Base-by-base conservation (phyloP, 2,329 filamentous ascomycete genomes). In the Leptographium wingfieldii region DNA sequence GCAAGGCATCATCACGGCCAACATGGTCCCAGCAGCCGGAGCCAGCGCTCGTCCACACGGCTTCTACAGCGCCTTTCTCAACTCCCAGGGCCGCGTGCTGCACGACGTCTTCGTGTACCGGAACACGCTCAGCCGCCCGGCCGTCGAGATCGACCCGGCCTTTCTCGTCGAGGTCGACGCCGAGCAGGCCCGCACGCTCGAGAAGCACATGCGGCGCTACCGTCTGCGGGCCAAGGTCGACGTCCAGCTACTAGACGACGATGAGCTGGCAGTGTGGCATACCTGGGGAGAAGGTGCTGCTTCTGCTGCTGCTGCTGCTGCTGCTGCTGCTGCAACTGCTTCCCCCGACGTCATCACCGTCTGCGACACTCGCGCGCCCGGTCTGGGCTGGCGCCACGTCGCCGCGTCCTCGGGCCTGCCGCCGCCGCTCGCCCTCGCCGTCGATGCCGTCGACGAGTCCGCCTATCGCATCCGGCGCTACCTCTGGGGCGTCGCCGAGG, bases 21-120 rank as follows among this genome's bases (percentile, higher is more conserved):
- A 85, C 63, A 80, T 90, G 73, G 80, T 0, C 67, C 74, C 58
- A 68, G 58, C 56, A 56, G 52, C 48, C 49, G 67, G 66, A 59
- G 68, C 63, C 58, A 62, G 60, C 51, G 58, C 6, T 7, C 54
- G 56, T 49, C 9, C 63, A 53, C 12, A 49, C 43, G 71, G 72
- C 4, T 85, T 87, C 70, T 97, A 95, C 73, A 80, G 87, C 7
- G 90, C 85, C 0, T 96, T 99, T 68, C 78, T 99, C 51, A 95
- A 88, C 65, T 90, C 92, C 9, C 83, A 84, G 62, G 94, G 94
- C 51, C 83, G 92, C 60, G 81, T 99, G 11, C 76, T 96, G 52
- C 83, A 92, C 74, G 94, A 99, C 73, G 87, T 91, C 58, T 95
- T 97, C 72, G 78, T 99, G 55, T 96, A 96, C 76, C 86, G 85